These are phyloP conservation scores for Dianthus caryophyllus DNA, from an alignment of 148 eudicot genomes.

Conservation along the genomic window DNA sequence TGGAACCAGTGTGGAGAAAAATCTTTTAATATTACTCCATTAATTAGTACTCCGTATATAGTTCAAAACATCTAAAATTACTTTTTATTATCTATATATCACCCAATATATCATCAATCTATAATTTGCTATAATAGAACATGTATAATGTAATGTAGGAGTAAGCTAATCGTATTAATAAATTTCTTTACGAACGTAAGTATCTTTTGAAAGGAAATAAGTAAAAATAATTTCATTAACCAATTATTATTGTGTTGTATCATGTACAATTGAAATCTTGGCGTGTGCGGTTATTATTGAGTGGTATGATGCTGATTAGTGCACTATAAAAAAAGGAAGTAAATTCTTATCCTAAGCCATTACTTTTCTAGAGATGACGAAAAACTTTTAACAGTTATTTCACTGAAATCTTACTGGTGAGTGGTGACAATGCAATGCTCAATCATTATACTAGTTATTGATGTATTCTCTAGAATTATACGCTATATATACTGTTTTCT, in stretches of 20 bases:
- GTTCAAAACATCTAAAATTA: no score
- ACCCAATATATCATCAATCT: no score
- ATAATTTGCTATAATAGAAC: no score
- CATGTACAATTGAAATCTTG: constrained; percentile 6
- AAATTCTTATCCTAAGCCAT: constrained; percentile 7
- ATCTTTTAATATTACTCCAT: no score
- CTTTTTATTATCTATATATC: no score
- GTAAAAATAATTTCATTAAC: no score
- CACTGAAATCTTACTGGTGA: not conserved
- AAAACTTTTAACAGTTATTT: not conserved
- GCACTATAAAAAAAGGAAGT: constrained; percentile 11
- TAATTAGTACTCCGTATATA: no score
- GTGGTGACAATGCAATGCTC: not conserved
- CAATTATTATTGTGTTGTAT: not conserved
- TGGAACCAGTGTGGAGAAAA: no score
- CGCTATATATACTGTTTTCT: not conserved
- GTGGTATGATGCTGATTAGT: constrained; percentile 13
- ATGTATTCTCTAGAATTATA: not conserved
- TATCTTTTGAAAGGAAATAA: no score
- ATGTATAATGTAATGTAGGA: no score
- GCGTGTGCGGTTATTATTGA: constrained; percentile 2
- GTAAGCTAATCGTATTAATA: no score
- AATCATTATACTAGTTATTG: not conserved
- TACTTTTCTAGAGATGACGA: not conserved
- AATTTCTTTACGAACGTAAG: no score